These are phyloP conservation scores for Kickxella alabastrina DNA, from an alignment of 192 early-diverging fungal species.

Conservation along the genomic window DNA sequence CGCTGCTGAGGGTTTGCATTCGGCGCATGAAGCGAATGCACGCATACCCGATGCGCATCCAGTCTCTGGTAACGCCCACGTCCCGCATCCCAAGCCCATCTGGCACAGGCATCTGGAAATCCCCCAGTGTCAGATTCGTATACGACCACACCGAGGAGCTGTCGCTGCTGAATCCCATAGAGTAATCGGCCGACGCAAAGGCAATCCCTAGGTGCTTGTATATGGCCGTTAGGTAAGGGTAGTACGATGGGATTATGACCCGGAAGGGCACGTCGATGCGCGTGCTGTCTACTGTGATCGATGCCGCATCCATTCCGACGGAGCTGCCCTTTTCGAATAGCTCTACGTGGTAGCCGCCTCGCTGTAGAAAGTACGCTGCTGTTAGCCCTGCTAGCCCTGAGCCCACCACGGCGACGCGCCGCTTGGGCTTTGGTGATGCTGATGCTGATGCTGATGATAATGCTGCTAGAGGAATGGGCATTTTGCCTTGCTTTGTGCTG, in stretches of 20 bases:
- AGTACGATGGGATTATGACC: constrained; percentile 49
- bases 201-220: constrained; percentile 35
- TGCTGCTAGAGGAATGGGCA: too few relatives aligned
- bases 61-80: constrained; percentile 26
- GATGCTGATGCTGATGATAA: too few relatives aligned
- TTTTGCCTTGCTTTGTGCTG: not conserved
- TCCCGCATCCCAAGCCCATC: too few relatives aligned
- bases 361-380: constrained; percentile 34
- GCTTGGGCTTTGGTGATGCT: not conserved
- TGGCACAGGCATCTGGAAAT: constrained; percentile 26
- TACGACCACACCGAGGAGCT: constrained; percentile 36
- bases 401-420: constrained; percentile 39
- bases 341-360: constrained; percentile 25
- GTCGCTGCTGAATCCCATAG: constrained; percentile 26
- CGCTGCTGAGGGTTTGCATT: constrained; percentile 4
- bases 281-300: constrained; percentile 31
- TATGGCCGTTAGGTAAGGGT: constrained; percentile 35
- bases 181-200: constrained; percentile 42
- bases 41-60: constrained; percentile 28
- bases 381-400: constrained; percentile 48
- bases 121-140: constrained; percentile 25
- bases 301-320: constrained; percentile 46
- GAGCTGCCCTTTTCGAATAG: constrained; percentile 30
- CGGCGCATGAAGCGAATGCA: constrained; percentile 11
- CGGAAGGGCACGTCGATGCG: constrained; percentile 51